Conservation (phyloP, 2,329 filamentous ascomycete species). For the Diaporthe vaccinii region DNA sequence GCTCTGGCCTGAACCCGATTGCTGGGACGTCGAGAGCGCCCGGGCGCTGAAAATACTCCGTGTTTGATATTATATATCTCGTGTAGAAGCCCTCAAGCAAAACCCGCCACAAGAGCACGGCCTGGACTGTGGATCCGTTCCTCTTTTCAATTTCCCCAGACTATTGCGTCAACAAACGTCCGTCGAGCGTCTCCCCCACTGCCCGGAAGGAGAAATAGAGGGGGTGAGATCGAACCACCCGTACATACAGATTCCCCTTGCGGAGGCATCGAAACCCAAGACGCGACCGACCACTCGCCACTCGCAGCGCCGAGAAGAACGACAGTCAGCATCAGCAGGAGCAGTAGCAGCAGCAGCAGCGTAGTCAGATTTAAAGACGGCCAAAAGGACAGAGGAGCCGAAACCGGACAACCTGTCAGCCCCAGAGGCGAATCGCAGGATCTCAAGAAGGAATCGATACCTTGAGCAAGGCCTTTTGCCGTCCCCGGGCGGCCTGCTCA, state of each 20-base stretch:
- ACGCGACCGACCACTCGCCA: background rate
- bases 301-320: background rate
- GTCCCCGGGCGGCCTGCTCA: background rate
- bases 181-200: slow-evolving; percentile 8
- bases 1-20: slow-evolving; percentile 6
- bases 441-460: background rate
- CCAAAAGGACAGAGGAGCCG: background rate
- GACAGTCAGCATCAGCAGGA: slow-evolving; percentile 5
- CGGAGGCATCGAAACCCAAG: background rate
- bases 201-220: slow-evolving; percentile 18
- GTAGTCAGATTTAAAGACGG: slow-evolving; percentile 4
- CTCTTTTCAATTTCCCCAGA: slow-evolving; percentile 20
- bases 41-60: slow-evolving; percentile 23
- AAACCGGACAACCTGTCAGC: background rate
- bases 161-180: slow-evolving; percentile 26
- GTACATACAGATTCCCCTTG: slow-evolving; percentile 1
- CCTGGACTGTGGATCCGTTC: slow-evolving; percentile 3
- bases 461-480: background rate
- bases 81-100: background rate
- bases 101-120: background rate
- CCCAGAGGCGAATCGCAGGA: background rate
- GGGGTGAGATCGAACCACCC: slow-evolving; percentile 3
- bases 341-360: background rate
- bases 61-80: slow-evolving; percentile 24
- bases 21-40: slow-evolving; percentile 8